phyloP scores from a whole-genome alignment of 805 yeast genomes.

The Myxozyma vanderwaltii region DNA sequence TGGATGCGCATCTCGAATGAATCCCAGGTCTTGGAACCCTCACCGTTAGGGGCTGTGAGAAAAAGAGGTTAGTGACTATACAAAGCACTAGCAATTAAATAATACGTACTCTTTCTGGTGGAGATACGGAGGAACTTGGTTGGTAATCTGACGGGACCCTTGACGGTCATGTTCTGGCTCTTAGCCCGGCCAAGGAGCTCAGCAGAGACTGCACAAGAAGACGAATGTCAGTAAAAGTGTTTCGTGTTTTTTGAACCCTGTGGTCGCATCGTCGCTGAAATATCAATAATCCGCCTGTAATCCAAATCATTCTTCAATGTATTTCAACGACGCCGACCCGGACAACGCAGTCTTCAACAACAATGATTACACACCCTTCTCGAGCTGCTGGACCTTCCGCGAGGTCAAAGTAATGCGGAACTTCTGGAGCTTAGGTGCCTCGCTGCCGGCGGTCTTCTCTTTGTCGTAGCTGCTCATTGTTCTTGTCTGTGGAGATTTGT shows the following conservation, averaged over 20 bases:
- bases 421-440: constrained; percentile 62
- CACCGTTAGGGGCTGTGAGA: constrained; percentile 88
- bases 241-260: too few relatives aligned
- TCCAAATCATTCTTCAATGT: too few relatives aligned
- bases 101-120: constrained; percentile 80
- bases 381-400: constrained; percentile 97
- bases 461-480: constrained; percentile 48
- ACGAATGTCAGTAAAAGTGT: background rate
- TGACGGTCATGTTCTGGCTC: constrained; percentile 79
- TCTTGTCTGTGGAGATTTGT: background rate
- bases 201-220: constrained; percentile 61
- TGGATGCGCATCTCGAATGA: constrained; percentile 99
- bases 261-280: too few relatives aligned
- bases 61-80: constrained; percentile 2
- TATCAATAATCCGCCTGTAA: too few relatives aligned
- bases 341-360: background rate
- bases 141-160: constrained; percentile 99
- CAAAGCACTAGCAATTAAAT: background rate
- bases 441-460: constrained; percentile 34
- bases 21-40: constrained; percentile 99
- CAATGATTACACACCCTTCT: constrained; percentile 51
- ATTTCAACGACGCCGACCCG: too few relatives aligned
- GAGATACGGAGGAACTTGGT: constrained; percentile 96
- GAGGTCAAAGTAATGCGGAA: constrained; percentile 99
- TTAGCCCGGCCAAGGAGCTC: constrained; percentile 87